Conservation (phyloP, 768 basidiomycete genomes). For the Antrodiella citrinella region DNA sequence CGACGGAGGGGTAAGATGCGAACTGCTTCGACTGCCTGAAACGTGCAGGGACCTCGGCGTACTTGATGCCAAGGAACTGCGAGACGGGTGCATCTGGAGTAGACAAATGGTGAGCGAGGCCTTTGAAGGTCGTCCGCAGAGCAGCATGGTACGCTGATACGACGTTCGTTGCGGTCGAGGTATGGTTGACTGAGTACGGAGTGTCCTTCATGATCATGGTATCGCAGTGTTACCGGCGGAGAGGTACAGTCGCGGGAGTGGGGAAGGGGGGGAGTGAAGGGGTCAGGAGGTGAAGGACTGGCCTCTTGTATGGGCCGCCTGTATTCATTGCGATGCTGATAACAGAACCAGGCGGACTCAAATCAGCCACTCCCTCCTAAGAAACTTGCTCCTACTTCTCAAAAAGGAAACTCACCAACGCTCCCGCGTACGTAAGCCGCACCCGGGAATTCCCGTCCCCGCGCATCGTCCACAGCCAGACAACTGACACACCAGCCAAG, state of each 20-base stretch:
- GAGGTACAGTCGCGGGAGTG: background rate
- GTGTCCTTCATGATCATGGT: background rate
- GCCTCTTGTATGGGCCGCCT: too few relatives aligned
- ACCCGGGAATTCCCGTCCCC: background rate
- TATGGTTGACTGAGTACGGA: background rate
- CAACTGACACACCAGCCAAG: too few relatives aligned
- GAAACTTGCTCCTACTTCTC: background rate
- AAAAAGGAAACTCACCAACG: background rate
- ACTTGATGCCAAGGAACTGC: slow-evolving; percentile 75
- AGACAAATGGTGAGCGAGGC: slow-evolving; percentile 54
- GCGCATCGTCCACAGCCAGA: background rate
- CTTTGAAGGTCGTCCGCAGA: slow-evolving; percentile 59
- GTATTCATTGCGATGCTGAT: too few relatives aligned
- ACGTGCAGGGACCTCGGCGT: slow-evolving; percentile 63
- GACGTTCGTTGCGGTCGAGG: background rate
- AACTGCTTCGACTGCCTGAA: slow-evolving; percentile 67
- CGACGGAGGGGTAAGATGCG: slow-evolving; percentile 45
- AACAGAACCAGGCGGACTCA: background rate
- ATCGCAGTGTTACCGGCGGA: background rate
- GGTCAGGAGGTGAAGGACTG: background rate
- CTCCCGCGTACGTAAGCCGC: background rate
- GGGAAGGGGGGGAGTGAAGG: background rate
- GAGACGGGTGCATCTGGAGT: slow-evolving; percentile 47
- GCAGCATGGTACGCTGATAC: slow-evolving; percentile 4
- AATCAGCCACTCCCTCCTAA: background rate